Percentiles rank a stretch among this genome's conserved stretches.
phyloP scores from a whole-genome alignment of 371 early-diverging fungal genomes.

The Funneliformis caledonium region DNA sequence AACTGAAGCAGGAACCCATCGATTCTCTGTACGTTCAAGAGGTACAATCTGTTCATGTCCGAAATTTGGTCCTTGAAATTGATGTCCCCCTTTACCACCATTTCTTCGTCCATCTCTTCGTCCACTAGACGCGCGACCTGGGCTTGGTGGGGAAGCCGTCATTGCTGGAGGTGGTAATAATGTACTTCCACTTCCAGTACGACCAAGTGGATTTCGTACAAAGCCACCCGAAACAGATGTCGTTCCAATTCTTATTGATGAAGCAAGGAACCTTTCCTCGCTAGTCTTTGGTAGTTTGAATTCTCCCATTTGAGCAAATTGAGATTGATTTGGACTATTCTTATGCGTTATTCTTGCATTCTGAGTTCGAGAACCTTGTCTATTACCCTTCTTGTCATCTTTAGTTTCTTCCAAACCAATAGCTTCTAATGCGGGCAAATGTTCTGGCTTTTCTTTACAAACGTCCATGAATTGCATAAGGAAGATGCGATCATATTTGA shows the following conservation, averaged over 20 bases:
- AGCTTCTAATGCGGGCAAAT: slow-evolving; percentile 65
- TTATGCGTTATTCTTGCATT: slow-evolving; percentile 15
- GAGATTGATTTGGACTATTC: slow-evolving; percentile 43
- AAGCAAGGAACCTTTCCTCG: slow-evolving; percentile 57
- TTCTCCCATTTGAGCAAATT: slow-evolving; percentile 55
- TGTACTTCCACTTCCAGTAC: slow-evolving; percentile 58
- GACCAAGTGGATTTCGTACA: slow-evolving; percentile 53
- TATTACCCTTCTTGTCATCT: slow-evolving; percentile 56
- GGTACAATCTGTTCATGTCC: slow-evolving; percentile 73
- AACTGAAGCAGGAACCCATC: slow-evolving; percentile 74
- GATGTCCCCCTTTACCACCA: slow-evolving; percentile 58
- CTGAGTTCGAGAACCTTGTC: slow-evolving; percentile 48
- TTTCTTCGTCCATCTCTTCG: slow-evolving; percentile 49
- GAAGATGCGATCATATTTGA: slow-evolving; percentile 73
- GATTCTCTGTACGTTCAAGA: slow-evolving; percentile 79
- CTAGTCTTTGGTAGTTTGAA: slow-evolving; percentile 48
- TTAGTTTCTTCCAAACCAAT: slow-evolving; percentile 61
- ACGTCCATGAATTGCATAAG: slow-evolving; percentile 77
- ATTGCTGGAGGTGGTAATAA: slow-evolving; percentile 46
- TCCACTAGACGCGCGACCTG: slow-evolving; percentile 48
- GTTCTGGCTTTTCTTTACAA: slow-evolving; percentile 68
- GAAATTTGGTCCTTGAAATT: slow-evolving; percentile 59
- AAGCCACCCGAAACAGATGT: slow-evolving; percentile 48
- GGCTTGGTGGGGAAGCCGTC: slow-evolving; percentile 38
- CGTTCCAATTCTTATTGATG: slow-evolving; percentile 51